A percentile compares a stretch with the other conserved stretches of the same genome.
These are phyloP conservation scores for Fusarium veterinarium DNA, from an alignment of 2,329 filamentous ascomycete species.

Conservation along the genomic window DNA sequence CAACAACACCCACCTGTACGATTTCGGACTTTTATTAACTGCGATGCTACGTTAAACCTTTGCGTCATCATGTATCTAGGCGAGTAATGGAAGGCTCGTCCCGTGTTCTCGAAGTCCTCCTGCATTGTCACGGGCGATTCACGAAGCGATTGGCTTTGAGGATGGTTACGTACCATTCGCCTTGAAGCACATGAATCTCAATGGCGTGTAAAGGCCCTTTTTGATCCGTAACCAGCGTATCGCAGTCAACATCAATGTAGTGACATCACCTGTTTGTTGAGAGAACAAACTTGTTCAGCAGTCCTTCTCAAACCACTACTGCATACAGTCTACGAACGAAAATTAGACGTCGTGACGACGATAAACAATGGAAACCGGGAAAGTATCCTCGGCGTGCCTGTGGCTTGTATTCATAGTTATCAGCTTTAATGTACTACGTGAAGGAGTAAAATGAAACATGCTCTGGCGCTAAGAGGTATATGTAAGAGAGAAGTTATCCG, in stretches of 20 bases:
- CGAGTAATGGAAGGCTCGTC: background rate
- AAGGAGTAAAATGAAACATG: background rate
- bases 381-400: background rate
- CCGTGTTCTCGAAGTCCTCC: background rate
- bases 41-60: background rate
- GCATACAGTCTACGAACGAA: background rate
- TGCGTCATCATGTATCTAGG: background rate
- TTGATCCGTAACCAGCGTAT: background rate
- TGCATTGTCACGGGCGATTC: background rate
- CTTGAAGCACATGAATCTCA: background rate
- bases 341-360: background rate
- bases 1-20: background rate
- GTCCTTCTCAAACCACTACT: background rate
- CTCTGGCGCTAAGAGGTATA: too few species aligned
- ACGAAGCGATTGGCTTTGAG: background rate
- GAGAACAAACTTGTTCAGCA: background rate
- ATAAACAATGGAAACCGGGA: background rate
- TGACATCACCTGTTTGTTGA: background rate
- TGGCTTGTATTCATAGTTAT: background rate
- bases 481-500: background rate
- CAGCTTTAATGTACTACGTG: too few species aligned
- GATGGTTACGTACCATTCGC: background rate
- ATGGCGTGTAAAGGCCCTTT: background rate
- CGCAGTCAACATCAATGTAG: background rate
- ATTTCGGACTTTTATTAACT: slow-evolving; percentile 3